Evolutionary conservation across 192 early-diverging fungal species (phyloP).

Genomic region (Podila horticola): DNA sequence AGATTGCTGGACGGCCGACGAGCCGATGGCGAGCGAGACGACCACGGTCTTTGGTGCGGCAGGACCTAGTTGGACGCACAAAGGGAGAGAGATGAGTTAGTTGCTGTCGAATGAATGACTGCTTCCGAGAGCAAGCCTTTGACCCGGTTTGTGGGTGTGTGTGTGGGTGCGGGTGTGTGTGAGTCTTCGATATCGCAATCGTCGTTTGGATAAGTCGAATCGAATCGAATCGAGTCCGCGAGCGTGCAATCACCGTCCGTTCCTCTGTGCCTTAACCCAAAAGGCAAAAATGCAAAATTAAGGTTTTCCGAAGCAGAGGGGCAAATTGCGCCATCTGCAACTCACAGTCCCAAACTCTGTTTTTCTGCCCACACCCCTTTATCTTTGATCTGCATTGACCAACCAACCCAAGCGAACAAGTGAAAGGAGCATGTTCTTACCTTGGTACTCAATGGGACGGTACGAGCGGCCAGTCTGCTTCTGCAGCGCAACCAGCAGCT

Average conservation of each 20-base stretch:
- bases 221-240: background rate
- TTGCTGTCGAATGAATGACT: background rate
- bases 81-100: conserved; percentile 8
- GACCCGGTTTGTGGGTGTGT: too few species aligned
- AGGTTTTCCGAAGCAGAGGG: background rate
- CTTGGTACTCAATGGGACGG: conserved; percentile 73
- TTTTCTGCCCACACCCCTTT: background rate
- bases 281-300: too few species aligned
- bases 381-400: background rate
- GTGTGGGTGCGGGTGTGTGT: too few species aligned
- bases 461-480: conserved; percentile 69
- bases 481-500: conserved; percentile 24
- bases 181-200: too few species aligned
- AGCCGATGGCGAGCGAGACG: conserved; percentile 78
- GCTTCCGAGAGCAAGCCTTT: background rate
- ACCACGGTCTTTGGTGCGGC: conserved; percentile 76
- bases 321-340: too few species aligned
- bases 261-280: too few species aligned
- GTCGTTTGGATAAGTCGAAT: too few species aligned
- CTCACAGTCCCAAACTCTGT: too few species aligned
- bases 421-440: conserved; percentile 45
- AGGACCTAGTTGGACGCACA: conserved; percentile 43
- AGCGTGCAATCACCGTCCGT: too few species aligned
- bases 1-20: conserved; percentile 58
- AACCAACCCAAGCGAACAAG: conserved; percentile 2